Base-by-base conservation (phyloP, 2,329 filamentous ascomycete genomes). In the Fusarium robinianum region DNA sequence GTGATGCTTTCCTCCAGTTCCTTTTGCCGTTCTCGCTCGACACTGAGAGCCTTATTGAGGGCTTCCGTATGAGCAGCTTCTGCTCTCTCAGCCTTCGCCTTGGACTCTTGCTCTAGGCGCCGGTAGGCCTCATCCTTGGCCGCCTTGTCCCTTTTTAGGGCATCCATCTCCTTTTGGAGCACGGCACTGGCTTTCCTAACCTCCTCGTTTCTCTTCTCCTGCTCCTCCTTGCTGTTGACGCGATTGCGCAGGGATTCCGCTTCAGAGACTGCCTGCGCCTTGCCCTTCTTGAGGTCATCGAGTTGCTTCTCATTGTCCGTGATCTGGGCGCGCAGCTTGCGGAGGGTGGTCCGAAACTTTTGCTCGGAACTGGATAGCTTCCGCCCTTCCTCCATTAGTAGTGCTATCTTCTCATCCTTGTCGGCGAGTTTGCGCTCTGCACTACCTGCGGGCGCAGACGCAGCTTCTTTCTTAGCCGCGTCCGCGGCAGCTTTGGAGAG, bases 341-440 rank as follows among this genome's bases (percentile, higher is more conserved):
- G 95, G 60, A 97, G 88, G 4, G 85, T 84, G 5, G 81, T 81
- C 49, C 92, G 78, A 53, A 95, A 85, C 62, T 90, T 90, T 67
- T 96, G 81, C 65, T 99, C 94, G 1, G 81, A 87, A 58, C 86
- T 88, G 2, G 90, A 91, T 7, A 97, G 76, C 55, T 87, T 90
- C 59, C 94, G 88, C 1, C 95, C 94, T 71, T 99, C 94, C 58
- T 95, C 86, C 76, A 99, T 87, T 9, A 99, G 73, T 32, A 91
- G 73, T 3, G 91, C 89, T 60, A 97, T 95, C 64, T 88, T 88
- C 58, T 92, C 85, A 59, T 97, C 91, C 63, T 90, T 95, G 61
- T 95, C 90, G 1, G 89, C 87, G 10, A 97, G 67, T 62, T 88
- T 90, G 65, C 85, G 88, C 54, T 95, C 88, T 2, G 76, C 44